Base-by-base conservation (phyloP, 2,329 filamentous ascomycete genomes). In the Sarocladium kiliense region DNA sequence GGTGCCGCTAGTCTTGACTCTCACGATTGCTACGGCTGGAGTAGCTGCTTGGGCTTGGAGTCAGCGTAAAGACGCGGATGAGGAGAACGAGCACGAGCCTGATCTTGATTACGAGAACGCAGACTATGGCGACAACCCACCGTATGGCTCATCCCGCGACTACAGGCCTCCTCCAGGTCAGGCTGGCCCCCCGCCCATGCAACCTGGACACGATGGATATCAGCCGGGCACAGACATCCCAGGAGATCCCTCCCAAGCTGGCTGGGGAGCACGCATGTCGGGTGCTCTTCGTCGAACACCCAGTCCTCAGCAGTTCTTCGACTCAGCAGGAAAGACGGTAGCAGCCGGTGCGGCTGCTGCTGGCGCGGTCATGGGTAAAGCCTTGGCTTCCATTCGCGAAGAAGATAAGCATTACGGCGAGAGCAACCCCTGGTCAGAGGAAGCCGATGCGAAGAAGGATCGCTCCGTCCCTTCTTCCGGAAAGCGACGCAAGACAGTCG, bases 1-100 rank as follows among this genome's bases (percentile, higher is more conserved):
- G 90, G 83, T 96, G 58, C 93, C 93, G 59, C 80, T 97, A 56
- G 87, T 86, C 61, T 73, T 96, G 60, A 97, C 92, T 51, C 85
- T 96, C 57, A 92, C 91, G 47, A 84, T 95, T 62, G 93, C 93
- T 58, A 91, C 92, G 21, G 86, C 89, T 55, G 91, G 92, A 32
- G 74, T 96, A 49, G 92, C 87, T 54, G 91, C 91, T 56, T 97
- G 93, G 93, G 84, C 92, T 58, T 96, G 91, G 91, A 95, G 88
- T 69, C 91, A 96, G 74, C 87, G 90, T 65, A 84, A 80, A 65
- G 86, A 89, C 61, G 82, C 86, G 57, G 86, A 90, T 54, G 86
- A 91, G 26, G 81, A 85, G 54, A 27, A 51, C 9, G 81, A 84
- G 54, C 74, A 76, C 55, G 74, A 75, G 63, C 76, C 77, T 55